A percentile compares a stretch with the other conserved stretches of the same genome.
These are phyloP conservation scores for Diplocarpon rosae DNA, from an alignment of 2,329 filamentous ascomycete genomes.

Conservation along the genomic window DNA sequence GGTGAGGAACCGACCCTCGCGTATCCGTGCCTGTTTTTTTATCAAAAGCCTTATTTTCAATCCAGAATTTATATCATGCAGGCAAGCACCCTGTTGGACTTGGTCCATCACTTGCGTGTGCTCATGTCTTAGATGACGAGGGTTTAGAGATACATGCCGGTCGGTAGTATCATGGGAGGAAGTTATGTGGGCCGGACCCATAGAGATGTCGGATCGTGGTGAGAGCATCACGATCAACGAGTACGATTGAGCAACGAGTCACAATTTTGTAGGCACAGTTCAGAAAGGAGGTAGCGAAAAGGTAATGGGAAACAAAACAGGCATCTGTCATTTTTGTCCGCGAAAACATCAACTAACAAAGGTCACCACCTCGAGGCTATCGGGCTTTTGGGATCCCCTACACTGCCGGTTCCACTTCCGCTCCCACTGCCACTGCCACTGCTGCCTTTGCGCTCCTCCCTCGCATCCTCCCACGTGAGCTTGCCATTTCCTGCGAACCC, in stretches of 20 bases:
- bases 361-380: constrained; percentile 10
- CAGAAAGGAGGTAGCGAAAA: neutral
- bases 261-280: neutral
- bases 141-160: too few species aligned
- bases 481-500: constrained; percentile 5
- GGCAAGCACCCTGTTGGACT: too few species aligned
- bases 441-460: constrained; percentile 15
- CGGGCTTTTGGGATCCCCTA: constrained; percentile 43
- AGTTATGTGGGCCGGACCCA: too few species aligned
- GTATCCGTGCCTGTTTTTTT: too few species aligned
- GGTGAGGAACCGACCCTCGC: too few species aligned
- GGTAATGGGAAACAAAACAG: constrained; percentile 2
- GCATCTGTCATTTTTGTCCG: constrained; percentile 5
- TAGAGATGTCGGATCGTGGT: too few species aligned
- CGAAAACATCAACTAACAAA: constrained; percentile 3
- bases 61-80: too few species aligned
- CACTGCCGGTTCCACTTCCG: constrained; percentile 35
- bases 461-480: constrained; percentile 15
- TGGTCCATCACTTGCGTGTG: too few species aligned
- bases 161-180: too few species aligned
- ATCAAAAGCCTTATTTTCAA: too few species aligned
- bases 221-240: neutral
- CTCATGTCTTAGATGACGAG: too few species aligned
- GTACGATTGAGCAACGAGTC: neutral
- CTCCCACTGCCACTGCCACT: constrained; percentile 18